Evolutionary conservation across 192 early-diverging fungal species (phyloP), one percentile per base, ranked within the genome.

Genomic region (Podila clonocystis): DNA sequence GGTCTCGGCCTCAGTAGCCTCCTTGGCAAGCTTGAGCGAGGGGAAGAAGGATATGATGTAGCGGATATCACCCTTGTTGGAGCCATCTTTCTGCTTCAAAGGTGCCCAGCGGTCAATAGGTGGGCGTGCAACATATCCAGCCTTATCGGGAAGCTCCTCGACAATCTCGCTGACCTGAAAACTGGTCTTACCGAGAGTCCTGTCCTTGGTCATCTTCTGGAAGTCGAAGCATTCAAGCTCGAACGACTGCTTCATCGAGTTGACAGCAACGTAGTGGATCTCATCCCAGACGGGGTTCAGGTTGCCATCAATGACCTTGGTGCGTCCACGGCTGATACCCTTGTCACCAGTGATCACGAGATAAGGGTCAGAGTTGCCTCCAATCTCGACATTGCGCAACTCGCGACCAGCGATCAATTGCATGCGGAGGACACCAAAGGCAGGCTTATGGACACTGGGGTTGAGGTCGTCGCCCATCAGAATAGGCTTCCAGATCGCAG

Each of bases 251-350:
- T 86, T 86, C 26, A 91, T 79, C 9, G 93, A 90, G 71, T 93
- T 95, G 62, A 93, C 87, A n/a, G 95, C 92, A 17, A 95, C 87
- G 71, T 95, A 97, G 38, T 94, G 89, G 29, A 90, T 91, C 85
- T 97, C 96, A 82, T 97, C 92, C 96, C 97, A 99, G 33, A 91
- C 89, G 2, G 98, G 98, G 63, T 96, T 90, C 64, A 97, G 75
- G 22, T 93, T 91, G 70, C 95, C 92, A 30, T 93, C 89, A 71
- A 95, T 94, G 74, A 92, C 88, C 34, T 93, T 90, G 17, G 96
- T 96, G 33, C 91, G 89, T 48, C 89, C 94, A 62, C 94, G 84
- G n/a, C 86, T 69, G 75, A 90, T 84, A 8, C 82, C 72, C 48
- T 72, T 74, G 12, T 71, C 64, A 31, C 75, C 72, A 59, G 65